These are phyloP conservation scores for Eleusine coracana DNA, from an alignment of 176 grass and related monocot species.

Conservation along the genomic window DNA sequence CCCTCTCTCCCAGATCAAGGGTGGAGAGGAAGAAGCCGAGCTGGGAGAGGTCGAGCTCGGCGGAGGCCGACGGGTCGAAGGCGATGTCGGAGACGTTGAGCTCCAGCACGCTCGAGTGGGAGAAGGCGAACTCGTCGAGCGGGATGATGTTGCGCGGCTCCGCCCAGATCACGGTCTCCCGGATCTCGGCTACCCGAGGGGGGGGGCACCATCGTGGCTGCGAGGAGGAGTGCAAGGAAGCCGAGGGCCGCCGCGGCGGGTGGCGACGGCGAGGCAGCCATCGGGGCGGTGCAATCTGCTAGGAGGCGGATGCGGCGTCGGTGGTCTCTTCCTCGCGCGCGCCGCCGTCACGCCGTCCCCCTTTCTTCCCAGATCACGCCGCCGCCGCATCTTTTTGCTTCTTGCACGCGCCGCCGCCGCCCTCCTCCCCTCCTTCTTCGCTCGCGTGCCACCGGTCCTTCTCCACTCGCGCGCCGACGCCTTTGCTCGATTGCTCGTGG, in stretches of 20 bases:
- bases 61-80: conserved; percentile 53
- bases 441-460: no score
- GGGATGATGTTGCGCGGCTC: conserved; percentile 89
- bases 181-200: conserved; percentile 64
- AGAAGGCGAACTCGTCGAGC: conserved; percentile 92
- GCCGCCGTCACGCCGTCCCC: no score
- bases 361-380: no score
- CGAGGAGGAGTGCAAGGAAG: conserved; percentile 25
- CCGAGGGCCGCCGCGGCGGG: conserved; percentile 29
- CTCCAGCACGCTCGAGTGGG: conserved; percentile 71
- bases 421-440: no score
- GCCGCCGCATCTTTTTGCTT: no score
- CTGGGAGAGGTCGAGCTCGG: conserved; percentile 72
- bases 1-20: conserved; percentile 31
- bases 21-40: conserved; percentile 98
- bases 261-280: conserved; percentile 33
- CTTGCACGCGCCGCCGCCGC: no score
- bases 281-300: conserved; percentile 35
- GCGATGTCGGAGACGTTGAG: conserved; percentile 84
- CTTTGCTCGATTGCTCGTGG: no score
- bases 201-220: not conserved
- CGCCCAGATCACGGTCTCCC: conserved; percentile 55
- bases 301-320: not conserved
- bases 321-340: not conserved
- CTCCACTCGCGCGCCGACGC: no score